phyloP scores from a whole-genome alignment of 306 rosid genomes.

The Vigna angularis region DNA sequence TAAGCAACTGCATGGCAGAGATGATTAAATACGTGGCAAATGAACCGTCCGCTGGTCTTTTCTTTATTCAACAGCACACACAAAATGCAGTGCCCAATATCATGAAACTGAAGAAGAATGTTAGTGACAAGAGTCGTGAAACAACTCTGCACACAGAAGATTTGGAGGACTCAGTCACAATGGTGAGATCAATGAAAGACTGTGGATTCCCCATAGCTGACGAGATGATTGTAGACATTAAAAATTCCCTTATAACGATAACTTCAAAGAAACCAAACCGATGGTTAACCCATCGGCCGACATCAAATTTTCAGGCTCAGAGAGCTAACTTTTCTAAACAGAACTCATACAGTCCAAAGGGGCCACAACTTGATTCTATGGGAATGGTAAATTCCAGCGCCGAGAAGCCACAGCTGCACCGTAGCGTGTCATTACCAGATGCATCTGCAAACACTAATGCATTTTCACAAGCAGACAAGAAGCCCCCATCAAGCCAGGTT shows the following conservation, averaged over 20 bases:
- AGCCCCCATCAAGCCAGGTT: constrained; percentile 52
- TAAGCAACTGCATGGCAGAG: constrained; percentile 75
- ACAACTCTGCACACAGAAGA: constrained; percentile 78
- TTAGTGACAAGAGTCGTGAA: constrained; percentile 62
- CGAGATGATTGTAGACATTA: constrained; percentile 87
- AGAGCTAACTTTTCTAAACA: constrained; percentile 67
- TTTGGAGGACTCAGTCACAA: constrained; percentile 78
- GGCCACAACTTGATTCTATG: constrained; percentile 56
- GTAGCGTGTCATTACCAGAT: constrained; percentile 43
- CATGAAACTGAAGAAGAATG: constrained; percentile 59
- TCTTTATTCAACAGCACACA: constrained; percentile 84
- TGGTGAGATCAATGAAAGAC: constrained; percentile 84
- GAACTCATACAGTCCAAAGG: constrained; percentile 62
- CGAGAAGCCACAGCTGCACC: constrained; percentile 46
- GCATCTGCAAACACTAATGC: constrained; percentile 52
- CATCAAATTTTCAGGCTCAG: constrained; percentile 50
- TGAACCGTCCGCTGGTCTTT: constrained; percentile 92
- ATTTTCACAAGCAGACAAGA: constrained; percentile 57
- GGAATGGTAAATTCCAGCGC: constrained; percentile 42
- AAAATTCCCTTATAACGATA: constrained; percentile 63
- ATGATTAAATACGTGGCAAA: constrained; percentile 87
- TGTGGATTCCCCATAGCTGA: constrained; percentile 75
- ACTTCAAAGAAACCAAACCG: constrained; percentile 67
- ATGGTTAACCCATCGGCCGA: constrained; percentile 49
- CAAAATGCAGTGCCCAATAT: constrained; percentile 83